A percentile compares a stretch with the other conserved stretches of the same genome.
These are phyloP conservation scores for Fusarium siculi DNA, from an alignment of 2,329 filamentous ascomycete genomes.

Conservation along the genomic window DNA sequence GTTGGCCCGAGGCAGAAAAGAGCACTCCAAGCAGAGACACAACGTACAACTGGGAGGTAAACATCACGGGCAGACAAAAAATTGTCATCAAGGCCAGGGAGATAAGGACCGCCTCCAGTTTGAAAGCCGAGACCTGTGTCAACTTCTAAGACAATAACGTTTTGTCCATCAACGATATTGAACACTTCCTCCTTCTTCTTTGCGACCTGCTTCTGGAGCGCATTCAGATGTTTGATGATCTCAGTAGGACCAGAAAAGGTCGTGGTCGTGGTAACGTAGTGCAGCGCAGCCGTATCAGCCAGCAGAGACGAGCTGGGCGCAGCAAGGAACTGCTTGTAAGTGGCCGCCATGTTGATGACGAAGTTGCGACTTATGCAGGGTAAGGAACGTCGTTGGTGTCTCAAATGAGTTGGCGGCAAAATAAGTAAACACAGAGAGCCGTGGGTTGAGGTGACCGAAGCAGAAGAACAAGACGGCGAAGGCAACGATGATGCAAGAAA, in stretches of 20 bases:
- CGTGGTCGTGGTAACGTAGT: constrained; percentile 92
- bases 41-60: constrained; percentile 81
- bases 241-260: constrained; percentile 75
- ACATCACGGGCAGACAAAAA: constrained; percentile 87
- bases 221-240: constrained; percentile 84
- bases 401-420: constrained; percentile 4
- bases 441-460: constrained; percentile 25
- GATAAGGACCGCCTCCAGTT: constrained; percentile 83
- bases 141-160: constrained; percentile 82
- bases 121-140: constrained; percentile 87
- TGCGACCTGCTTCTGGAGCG: constrained; percentile 77
- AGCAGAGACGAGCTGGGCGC: constrained; percentile 72
- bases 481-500: constrained; percentile 13
- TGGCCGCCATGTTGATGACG: constrained; percentile 53
- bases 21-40: neutral
- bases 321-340: constrained; percentile 79
- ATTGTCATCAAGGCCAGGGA: constrained; percentile 92
- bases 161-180: constrained; percentile 75
- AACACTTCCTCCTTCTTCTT: constrained; percentile 86
- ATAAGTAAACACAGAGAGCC: constrained; percentile 3
- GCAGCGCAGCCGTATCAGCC: constrained; percentile 73
- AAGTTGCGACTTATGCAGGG: constrained; percentile 28
- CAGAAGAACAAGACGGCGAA: neutral
- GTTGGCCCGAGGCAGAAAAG: neutral
- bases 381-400: constrained; percentile 8